Percentiles rank a stretch among this genome's conserved stretches.
phyloP scores from a whole-genome alignment of 1,139 yeast species.

The Waltiozyma sp. region DNA sequence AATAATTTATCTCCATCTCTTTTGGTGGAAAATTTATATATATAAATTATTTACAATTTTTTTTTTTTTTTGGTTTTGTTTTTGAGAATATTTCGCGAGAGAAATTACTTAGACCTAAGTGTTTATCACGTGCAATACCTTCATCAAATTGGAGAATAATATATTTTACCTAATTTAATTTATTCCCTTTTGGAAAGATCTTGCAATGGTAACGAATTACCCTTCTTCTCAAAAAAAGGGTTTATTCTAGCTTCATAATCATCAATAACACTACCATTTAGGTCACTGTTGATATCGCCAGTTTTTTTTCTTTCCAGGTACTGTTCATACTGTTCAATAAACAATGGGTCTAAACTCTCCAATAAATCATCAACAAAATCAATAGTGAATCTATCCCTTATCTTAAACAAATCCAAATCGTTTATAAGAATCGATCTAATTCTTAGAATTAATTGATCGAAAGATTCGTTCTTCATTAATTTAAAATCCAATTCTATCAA shows the following conservation, averaged over 20 bases:
- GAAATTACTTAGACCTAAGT: no score
- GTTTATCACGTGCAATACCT: no score
- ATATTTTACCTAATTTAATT: no score
- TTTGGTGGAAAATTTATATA: no score
- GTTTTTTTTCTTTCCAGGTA: not conserved
- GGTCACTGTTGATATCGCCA: not conserved
- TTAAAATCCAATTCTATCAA: not conserved
- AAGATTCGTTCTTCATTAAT: not conserved
- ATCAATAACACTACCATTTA: not conserved
- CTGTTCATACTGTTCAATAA: not conserved
- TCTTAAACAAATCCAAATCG: not conserved
- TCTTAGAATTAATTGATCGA: not conserved
- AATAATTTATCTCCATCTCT: no score
- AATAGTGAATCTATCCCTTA: not conserved
- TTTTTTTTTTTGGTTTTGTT: no score
- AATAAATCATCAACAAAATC: not conserved
- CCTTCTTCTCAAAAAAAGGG: not conserved
- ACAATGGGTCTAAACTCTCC: not conserved
- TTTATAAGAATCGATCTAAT: not conserved
- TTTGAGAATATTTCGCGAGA: no score
- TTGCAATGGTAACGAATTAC: no score
- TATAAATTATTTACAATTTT: no score
- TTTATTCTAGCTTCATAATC: not conserved
- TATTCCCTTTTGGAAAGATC: no score
- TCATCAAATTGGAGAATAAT: no score